Evolutionary conservation across 352 stramenopile species (phyloP), one percentile per base, ranked within the genome.

Genomic region (Globisporangium polare): DNA sequence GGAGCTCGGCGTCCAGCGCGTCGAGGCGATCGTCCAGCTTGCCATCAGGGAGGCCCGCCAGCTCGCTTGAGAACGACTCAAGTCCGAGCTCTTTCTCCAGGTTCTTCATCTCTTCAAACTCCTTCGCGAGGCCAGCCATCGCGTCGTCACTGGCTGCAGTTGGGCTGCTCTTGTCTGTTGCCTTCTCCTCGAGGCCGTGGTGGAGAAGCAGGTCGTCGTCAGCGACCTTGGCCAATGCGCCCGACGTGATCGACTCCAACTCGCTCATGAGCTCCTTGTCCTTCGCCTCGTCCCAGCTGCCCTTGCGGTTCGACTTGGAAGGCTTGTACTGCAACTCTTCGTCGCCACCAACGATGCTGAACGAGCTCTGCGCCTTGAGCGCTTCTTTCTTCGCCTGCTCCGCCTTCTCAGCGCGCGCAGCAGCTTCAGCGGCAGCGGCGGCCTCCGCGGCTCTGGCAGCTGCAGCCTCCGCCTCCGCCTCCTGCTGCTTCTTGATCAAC

Each of bases 191-290:
- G 3, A 80, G 64, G 9, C 74, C 67, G 26, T 59, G 53, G 41
- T 47, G 46, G 13, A 77, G 51, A 24, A 75, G 51, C 31, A 69
- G 52, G 12, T 64, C 68, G 29, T 70, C 73, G 26, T 60, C 57
- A 3, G 63, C 75, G 43, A 70, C 78, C 60, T 88, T 86, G 0
- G 61, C 72, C n/a, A 88, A 61, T 17, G 82, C 73, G 5, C 72
- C 73, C 18, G 69, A 71, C 15, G 85, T 94, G 41, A 94, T 60
- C 18, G 86, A 94, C 67, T 95, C 83, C 7, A 95, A 74, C 53
- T 92, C 84, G 53, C 70, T 92, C 83, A 95, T 93, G 3, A 95
- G 67, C 52, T 92, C 78, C 63, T 92, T 88, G 70, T 95, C 86
- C 50, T 90, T 92, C 49, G 89, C 78, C 60, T 93, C 86, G 63